Conservation (phyloP, 495 filamentous ascomycete genomes). For the Tuber borchii region DNA sequence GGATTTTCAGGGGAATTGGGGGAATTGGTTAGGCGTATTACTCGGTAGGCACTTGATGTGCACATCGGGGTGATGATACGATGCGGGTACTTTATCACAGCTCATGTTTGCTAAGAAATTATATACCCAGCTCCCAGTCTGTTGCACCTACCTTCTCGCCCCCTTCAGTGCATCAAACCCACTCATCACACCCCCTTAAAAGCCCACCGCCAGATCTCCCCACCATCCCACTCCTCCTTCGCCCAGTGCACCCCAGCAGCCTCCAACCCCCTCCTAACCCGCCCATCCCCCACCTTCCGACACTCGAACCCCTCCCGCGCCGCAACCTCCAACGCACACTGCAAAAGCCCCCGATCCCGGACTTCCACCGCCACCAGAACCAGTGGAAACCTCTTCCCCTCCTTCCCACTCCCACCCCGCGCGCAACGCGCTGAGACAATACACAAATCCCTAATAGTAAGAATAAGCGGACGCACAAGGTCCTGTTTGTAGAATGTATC, state of each 20-base stretch:
- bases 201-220: slow-evolving; percentile 42
- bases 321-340: slow-evolving; percentile 13
- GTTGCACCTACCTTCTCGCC: background rate
- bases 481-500: slow-evolving; percentile 34
- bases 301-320: slow-evolving; percentile 26
- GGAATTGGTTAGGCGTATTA: background rate
- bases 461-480: slow-evolving; percentile 21
- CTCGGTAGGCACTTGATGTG: background rate
- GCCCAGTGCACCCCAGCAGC: slow-evolving; percentile 40
- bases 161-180: background rate
- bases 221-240: slow-evolving; percentile 43
- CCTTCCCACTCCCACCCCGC: too few relatives aligned
- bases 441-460: slow-evolving; percentile 23
- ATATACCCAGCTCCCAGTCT: background rate
- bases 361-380: slow-evolving; percentile 34
- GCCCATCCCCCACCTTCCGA: slow-evolving; percentile 38
- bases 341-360: slow-evolving; percentile 28
- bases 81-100: background rate
- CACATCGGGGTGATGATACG: background rate
- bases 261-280: slow-evolving; percentile 44
- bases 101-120: background rate
- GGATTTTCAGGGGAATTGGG: background rate
- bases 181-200: slow-evolving; percentile 27
- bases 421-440: slow-evolving; percentile 7
- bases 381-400: slow-evolving; percentile 16